These are phyloP conservation scores for Pseudopithomyces chartarum DNA, from an alignment of 2,329 filamentous ascomycete species.

Conservation along the genomic window DNA sequence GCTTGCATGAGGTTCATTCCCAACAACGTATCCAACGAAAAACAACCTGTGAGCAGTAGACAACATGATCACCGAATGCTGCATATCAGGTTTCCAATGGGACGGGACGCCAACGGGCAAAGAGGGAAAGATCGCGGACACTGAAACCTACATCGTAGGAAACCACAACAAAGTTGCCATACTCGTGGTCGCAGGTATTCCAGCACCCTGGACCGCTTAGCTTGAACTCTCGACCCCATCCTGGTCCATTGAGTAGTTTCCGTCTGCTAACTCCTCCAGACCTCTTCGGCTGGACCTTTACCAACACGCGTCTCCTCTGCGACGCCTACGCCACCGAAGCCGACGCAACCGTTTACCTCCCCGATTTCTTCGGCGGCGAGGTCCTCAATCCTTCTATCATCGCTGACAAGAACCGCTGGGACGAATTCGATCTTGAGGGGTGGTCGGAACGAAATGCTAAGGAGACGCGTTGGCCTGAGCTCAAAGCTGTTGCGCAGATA, in stretches of 20 bases:
- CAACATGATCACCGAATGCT: constrained; percentile 20
- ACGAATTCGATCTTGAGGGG: constrained; percentile 41
- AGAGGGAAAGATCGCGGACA: constrained; percentile 35
- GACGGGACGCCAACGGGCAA: constrained; percentile 41
- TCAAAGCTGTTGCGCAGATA: constrained; percentile 34
- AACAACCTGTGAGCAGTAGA: not conserved
- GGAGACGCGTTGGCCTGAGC: constrained; percentile 40
- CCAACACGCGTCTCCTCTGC: constrained; percentile 50
- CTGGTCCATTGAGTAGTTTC: constrained; percentile 29
- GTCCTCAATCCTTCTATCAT: constrained; percentile 11
- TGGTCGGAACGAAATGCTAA: constrained; percentile 43
- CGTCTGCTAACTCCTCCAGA: constrained; percentile 9
- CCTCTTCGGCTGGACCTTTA: constrained; percentile 52
- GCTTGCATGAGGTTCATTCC: not conserved
- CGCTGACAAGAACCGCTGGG: constrained; percentile 8
- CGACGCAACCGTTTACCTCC: constrained; percentile 50
- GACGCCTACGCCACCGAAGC: constrained; percentile 49
- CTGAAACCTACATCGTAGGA: constrained; percentile 47
- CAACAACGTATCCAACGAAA: not conserved
- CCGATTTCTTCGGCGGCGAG: constrained; percentile 45
- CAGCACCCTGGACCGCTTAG: not conserved
- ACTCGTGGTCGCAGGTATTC: constrained; percentile 27
- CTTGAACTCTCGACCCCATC: no score
- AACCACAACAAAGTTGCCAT: constrained; percentile 46
- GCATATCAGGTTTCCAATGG: constrained; percentile 39